Evolutionary conservation across 108 stramenopile genomes (phyloP).

Genomic region (Stephanodiscus triporus): DNA sequence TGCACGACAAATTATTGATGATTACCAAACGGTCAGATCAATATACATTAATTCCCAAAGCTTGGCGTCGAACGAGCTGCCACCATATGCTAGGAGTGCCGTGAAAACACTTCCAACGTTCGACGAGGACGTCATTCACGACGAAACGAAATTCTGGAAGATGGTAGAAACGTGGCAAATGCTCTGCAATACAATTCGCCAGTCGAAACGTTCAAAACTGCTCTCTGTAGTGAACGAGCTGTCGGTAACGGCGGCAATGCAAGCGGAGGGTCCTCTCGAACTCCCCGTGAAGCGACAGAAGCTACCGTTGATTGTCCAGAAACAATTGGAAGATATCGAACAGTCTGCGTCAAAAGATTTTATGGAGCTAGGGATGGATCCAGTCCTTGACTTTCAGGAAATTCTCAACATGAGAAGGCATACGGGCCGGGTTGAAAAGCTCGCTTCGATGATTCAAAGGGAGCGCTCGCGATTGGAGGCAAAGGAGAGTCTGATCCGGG

Average conservation of each 20-base stretch:
- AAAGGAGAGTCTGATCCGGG: slow-evolving; percentile 43
- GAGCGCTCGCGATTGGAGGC: slow-evolving; percentile 63
- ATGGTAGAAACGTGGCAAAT: slow-evolving; percentile 74
- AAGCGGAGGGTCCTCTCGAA: slow-evolving; percentile 59
- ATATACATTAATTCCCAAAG: slow-evolving; percentile 57
- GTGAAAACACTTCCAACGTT: slow-evolving; percentile 31
- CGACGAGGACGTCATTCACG: neutral
- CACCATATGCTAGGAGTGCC: slow-evolving; percentile 44
- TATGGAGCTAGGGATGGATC: slow-evolving; percentile 63
- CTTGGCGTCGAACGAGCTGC: slow-evolving; percentile 54
- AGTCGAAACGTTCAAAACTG: slow-evolving; percentile 49
- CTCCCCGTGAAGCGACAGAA: slow-evolving; percentile 67
- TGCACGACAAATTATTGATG: slow-evolving; percentile 29
- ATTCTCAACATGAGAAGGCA: slow-evolving; percentile 48
- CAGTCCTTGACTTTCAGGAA: slow-evolving; percentile 73
- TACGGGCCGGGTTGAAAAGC: slow-evolving; percentile 39
- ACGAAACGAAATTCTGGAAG: slow-evolving; percentile 56
- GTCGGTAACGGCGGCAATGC: slow-evolving; percentile 55
- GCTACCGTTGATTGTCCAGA: slow-evolving; percentile 53
- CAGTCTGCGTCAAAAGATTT: slow-evolving; percentile 52
- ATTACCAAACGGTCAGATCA: slow-evolving; percentile 52
- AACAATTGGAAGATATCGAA: slow-evolving; percentile 56
- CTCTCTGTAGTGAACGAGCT: slow-evolving; percentile 62
- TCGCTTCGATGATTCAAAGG: slow-evolving; percentile 52
- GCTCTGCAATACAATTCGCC: slow-evolving; percentile 64